phyloP scores from a whole-genome alignment of 257 asterid species.

The Capsicum chinense region DNA sequence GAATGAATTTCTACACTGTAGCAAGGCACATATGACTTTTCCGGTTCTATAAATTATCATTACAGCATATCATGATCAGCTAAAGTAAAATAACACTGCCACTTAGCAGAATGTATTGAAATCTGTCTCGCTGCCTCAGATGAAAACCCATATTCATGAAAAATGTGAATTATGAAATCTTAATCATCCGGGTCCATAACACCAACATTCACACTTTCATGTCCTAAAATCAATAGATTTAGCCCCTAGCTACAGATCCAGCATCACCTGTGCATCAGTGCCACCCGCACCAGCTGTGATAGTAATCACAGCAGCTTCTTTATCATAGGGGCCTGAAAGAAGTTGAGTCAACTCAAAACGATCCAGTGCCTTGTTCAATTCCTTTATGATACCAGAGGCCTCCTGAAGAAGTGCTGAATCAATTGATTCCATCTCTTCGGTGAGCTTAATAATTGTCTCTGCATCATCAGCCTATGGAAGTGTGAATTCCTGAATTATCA shows the following conservation, averaged over 20 bases:
- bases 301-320: constrained; percentile 84
- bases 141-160: not conserved
- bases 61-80: constrained; percentile 12
- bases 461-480: constrained; percentile 71
- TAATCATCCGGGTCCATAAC: constrained; percentile 6
- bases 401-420: constrained; percentile 82
- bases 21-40: not conserved
- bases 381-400: constrained; percentile 78
- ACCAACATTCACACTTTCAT: constrained; percentile 15
- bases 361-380: constrained; percentile 78
- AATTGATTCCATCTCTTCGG: constrained; percentile 89
- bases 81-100: not conserved
- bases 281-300: constrained; percentile 99
- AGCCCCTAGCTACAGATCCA: constrained; percentile 4
- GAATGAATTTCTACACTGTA: constrained; percentile 13
- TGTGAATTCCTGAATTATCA: constrained; percentile 15
- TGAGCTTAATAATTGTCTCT: constrained; percentile 85
- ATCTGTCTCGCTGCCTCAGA: not conserved
- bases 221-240: not conserved
- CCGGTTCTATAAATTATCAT: not conserved
- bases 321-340: constrained; percentile 92
- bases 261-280: constrained; percentile 96
- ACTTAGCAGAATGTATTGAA: not conserved
- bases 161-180: constrained; percentile 15
- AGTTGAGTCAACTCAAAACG: constrained; percentile 89